Evolutionary conservation across 2,329 filamentous ascomycete species (phyloP).

Genomic region (Penicillium sp.): DNA sequence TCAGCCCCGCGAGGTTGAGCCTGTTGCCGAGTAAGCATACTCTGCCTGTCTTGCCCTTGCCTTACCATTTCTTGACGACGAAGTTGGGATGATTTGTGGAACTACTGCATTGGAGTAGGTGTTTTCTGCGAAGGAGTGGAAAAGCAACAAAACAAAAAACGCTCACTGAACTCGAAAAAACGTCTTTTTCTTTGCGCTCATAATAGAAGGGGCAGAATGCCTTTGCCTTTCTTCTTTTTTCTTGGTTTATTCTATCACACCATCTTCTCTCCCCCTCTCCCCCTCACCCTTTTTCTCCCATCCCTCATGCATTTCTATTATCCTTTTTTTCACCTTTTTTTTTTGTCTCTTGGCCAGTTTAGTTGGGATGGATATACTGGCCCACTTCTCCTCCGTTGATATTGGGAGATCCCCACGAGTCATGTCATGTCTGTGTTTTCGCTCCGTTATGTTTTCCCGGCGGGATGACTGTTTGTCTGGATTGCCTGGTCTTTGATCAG

Average conservation of each 20-base stretch:
- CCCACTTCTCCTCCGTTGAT: constrained; percentile 28
- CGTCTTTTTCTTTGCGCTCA: constrained; percentile 25
- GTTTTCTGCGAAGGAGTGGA: constrained; percentile 29
- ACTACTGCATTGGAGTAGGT: constrained; percentile 30
- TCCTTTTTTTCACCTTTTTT: constrained; percentile 29
- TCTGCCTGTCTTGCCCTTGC: neutral
- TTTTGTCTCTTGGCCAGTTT: constrained; percentile 30
- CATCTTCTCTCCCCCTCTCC: neutral
- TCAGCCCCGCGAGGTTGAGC: constrained; percentile 46
- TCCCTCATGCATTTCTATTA: constrained; percentile 15
- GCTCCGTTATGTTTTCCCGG: constrained; percentile 27
- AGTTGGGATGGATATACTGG: constrained; percentile 31
- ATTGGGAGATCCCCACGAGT: constrained; percentile 37
- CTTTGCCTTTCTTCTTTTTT: constrained; percentile 16
- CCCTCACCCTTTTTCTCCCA: neutral
- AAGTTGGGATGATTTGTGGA: constrained; percentile 13
- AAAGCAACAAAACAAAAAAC: constrained; percentile 15
- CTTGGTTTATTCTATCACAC: neutral
- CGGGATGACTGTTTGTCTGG: constrained; percentile 27
- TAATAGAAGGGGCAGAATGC: constrained; percentile 32
- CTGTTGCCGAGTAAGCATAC: constrained; percentile 35
- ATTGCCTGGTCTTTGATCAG: constrained; percentile 17
- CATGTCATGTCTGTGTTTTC: constrained; percentile 38
- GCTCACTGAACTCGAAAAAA: constrained; percentile 31
- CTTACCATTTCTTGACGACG: constrained; percentile 1